Percentiles rank a stretch among this genome's conserved stretches.
Conservation (phyloP, 164 flowering plant genomes). For the Piper longum region DNA sequence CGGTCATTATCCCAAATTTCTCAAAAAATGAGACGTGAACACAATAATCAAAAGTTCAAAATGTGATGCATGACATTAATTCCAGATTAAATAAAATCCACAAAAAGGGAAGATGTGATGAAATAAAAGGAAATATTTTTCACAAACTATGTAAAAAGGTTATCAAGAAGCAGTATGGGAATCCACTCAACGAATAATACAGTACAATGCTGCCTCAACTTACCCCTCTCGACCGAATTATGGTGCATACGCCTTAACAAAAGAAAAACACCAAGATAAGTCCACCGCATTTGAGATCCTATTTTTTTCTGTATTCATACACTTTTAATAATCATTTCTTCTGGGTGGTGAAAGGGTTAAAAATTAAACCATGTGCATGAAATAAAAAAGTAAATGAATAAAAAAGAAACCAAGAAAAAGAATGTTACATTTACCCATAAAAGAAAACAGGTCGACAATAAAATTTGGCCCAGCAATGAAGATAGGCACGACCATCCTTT, state of each 20-base stretch:
- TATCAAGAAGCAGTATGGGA: background rate
- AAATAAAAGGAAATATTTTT: background rate
- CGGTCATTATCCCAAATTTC: no score
- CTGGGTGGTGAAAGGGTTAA: background rate
- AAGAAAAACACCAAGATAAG: slow-evolving; percentile 17
- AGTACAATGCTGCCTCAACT: slow-evolving; percentile 2
- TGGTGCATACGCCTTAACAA: slow-evolving; percentile 17
- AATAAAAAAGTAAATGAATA: background rate
- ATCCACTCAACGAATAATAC: background rate
- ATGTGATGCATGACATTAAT: no score
- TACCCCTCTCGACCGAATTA: slow-evolving; percentile 52
- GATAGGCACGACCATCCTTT: background rate
- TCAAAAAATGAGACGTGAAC: no score
- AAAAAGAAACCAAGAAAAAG: no score
- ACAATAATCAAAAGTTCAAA: no score
- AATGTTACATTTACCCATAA: background rate
- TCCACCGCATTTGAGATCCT: slow-evolving; percentile 17
- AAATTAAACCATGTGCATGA: background rate
- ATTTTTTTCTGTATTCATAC: slow-evolving; percentile 20
- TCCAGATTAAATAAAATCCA: background rate
- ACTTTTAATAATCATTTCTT: background rate
- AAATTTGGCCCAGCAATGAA: background rate
- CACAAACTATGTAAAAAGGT: background rate
- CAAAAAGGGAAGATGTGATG: background rate
- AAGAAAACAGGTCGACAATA: background rate